Evolutionary conservation across 2,329 filamentous ascomycete species (phyloP).

Genomic region (Fusarium torreyae): DNA sequence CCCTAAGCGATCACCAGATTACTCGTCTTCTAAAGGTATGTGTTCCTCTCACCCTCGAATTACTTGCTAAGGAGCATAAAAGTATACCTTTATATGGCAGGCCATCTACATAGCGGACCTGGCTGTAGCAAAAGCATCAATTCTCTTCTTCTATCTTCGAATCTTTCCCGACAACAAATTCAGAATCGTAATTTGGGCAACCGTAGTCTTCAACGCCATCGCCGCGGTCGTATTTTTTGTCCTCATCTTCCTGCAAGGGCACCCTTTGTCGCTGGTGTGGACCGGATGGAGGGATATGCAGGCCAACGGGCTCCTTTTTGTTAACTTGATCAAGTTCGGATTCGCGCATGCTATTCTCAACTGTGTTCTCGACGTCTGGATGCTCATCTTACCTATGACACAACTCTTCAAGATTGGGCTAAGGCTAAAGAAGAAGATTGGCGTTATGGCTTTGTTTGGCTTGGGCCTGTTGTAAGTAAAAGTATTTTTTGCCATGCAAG

Average conservation of each 20-base stretch:
- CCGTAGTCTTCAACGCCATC: not conserved
- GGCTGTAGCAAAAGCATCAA: not conserved
- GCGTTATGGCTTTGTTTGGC: conserved; percentile 12
- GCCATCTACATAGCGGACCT: not conserved
- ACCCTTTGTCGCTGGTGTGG: not conserved
- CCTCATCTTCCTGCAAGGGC: not conserved
- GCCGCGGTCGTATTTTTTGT: accelerated
- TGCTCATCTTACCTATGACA: conserved; percentile 28
- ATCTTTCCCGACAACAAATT: not conserved
- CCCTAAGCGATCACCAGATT: not conserved
- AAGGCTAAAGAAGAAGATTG: conserved; percentile 2
- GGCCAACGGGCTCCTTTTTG: not conserved
- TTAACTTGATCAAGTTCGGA: not conserved
- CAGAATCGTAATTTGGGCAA: not conserved
- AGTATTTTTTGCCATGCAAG: no score
- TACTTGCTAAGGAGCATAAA: not conserved
- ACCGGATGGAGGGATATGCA: not conserved
- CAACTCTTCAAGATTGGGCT: conserved; percentile 17
- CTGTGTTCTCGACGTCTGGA: conserved; percentile 19
- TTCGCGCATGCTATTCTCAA: not conserved
- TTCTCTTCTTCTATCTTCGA: conserved; percentile 17
- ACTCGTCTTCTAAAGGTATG: not conserved
- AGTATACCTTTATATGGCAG: not conserved
- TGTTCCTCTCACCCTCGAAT: accelerated
- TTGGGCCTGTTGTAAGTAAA: conserved; percentile 16